phyloP scores from a whole-genome alignment of 495 filamentous ascomycete species.

The Barbatosphaeria neglecta region DNA sequence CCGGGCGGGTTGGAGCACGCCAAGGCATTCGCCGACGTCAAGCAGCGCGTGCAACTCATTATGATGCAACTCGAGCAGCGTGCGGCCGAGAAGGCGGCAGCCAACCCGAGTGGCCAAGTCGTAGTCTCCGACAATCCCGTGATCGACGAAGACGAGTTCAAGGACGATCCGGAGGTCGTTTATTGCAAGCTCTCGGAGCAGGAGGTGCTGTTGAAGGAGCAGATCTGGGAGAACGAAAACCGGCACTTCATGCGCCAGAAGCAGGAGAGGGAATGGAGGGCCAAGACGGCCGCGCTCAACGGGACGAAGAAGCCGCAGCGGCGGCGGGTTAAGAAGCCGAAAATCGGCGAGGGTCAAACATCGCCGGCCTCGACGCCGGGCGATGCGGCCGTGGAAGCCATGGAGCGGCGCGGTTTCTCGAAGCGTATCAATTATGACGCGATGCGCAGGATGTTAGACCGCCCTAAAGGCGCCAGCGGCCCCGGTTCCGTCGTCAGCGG shows the following conservation, averaged over 20 bases:
- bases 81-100: conserved; percentile 9
- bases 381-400: conserved; percentile 63
- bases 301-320: conserved; percentile 37
- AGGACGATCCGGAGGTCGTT: conserved; percentile 71
- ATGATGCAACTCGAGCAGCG: conserved; percentile 16
- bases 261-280: conserved; percentile 62
- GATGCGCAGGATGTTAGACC: conserved; percentile 44
- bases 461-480: conserved; percentile 15
- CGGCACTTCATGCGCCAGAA: conserved; percentile 76
- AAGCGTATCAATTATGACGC: conserved; percentile 78
- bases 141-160: conserved; percentile 67
- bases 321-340: conserved; percentile 37
- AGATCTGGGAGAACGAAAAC: conserved; percentile 89
- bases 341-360: conserved; percentile 47
- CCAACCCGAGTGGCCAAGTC: background rate
- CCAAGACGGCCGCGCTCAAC: conserved; percentile 43
- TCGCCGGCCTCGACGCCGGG: conserved; percentile 47
- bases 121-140: conserved; percentile 36
- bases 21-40: conserved; percentile 28
- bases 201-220: conserved; percentile 69
- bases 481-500: conserved; percentile 19
- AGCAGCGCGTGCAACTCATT: conserved; percentile 22
- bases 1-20: conserved; percentile 35
- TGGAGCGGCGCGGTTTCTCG: conserved; percentile 59
- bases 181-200: conserved; percentile 59